Conservation (phyloP, 805 yeast genomes). For the Yamadazyma sp. region DNA sequence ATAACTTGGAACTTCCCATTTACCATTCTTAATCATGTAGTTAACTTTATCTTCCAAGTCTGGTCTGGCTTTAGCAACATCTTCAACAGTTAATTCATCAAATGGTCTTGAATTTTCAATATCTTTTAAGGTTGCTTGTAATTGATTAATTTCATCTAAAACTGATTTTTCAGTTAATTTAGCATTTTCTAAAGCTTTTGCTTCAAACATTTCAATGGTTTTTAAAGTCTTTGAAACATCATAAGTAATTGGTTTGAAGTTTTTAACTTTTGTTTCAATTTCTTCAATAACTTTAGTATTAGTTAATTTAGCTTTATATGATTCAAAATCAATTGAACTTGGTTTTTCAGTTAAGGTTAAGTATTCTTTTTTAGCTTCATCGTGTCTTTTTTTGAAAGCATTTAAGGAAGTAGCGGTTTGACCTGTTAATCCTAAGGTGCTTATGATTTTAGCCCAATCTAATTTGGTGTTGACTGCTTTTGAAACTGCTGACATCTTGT, state of each 20-base stretch:
- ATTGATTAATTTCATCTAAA: slow-evolving; percentile 76
- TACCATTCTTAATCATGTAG: slow-evolving; percentile 93
- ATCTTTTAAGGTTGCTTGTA: slow-evolving; percentile 85
- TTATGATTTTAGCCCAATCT: slow-evolving; percentile 91
- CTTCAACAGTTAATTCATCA: slow-evolving; percentile 94
- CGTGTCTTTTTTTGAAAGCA: slow-evolving; percentile 96
- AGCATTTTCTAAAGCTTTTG: slow-evolving; percentile 94
- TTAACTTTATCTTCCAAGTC: slow-evolving; percentile 94
- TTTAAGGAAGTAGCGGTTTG: slow-evolving; percentile 84
- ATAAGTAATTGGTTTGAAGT: slow-evolving; percentile 80
- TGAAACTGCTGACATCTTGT: slow-evolving; percentile 34
- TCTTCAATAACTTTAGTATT: slow-evolving; percentile 77
- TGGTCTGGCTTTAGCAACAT: slow-evolving; percentile 92
- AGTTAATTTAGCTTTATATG: slow-evolving; percentile 77
- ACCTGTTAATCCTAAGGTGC: slow-evolving; percentile 89
- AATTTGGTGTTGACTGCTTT: slow-evolving; percentile 77
- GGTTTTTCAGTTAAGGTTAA: slow-evolving; percentile 69
- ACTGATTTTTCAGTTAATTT: slow-evolving; percentile 89
- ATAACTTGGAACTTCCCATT: slow-evolving; percentile 98
- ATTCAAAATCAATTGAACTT: slow-evolving; percentile 73
- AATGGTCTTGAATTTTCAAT: slow-evolving; percentile 97
- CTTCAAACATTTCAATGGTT: slow-evolving; percentile 90
- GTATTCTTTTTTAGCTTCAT: slow-evolving; percentile 88
- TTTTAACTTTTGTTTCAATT: slow-evolving; percentile 70
- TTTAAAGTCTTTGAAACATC: slow-evolving; percentile 87